A percentile compares a stretch with the other conserved stretches of the same genome.
Conservation (phyloP, 345 rosid genomes). For the Microthlaspi erraticum region DNA sequence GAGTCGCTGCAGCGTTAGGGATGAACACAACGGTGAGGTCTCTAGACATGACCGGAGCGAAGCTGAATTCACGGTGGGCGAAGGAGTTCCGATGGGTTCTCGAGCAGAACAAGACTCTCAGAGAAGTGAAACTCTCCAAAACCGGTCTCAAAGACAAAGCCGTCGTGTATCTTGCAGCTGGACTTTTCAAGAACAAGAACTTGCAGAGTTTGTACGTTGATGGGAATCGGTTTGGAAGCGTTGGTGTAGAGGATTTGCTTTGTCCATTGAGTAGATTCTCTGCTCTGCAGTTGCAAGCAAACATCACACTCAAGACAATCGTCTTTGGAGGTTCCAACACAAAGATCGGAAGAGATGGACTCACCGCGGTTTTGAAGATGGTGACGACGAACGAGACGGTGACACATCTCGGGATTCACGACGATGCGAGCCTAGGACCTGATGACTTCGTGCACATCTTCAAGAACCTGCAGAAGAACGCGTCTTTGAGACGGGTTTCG, state of each 20-base stretch:
- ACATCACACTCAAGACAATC: constrained; percentile 67
- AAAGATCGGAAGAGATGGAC: constrained; percentile 76
- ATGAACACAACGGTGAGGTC: constrained; percentile 78
- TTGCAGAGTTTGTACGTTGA: constrained; percentile 73
- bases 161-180: constrained; percentile 85
- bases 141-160: constrained; percentile 90
- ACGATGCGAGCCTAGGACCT: constrained; percentile 77
- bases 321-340: constrained; percentile 74
- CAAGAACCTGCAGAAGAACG: constrained; percentile 76
- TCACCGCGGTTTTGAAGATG: constrained; percentile 80
- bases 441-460: constrained; percentile 74
- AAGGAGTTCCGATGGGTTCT: constrained; percentile 85
- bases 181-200: constrained; percentile 79
- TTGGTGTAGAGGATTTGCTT: constrained; percentile 77
- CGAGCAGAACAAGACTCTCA: constrained; percentile 78
- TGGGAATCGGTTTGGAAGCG: constrained; percentile 78
- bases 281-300: constrained; percentile 85
- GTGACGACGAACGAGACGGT: constrained; percentile 74
- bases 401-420: constrained; percentile 65
- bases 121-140: constrained; percentile 72
- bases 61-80: constrained; percentile 79
- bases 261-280: constrained; percentile 95
- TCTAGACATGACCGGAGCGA: constrained; percentile 78
- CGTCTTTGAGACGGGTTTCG: constrained; percentile 69
- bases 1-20: constrained; percentile 83